Conservation (phyloP, 345 rosid genomes). For the Salix caprea region DNA sequence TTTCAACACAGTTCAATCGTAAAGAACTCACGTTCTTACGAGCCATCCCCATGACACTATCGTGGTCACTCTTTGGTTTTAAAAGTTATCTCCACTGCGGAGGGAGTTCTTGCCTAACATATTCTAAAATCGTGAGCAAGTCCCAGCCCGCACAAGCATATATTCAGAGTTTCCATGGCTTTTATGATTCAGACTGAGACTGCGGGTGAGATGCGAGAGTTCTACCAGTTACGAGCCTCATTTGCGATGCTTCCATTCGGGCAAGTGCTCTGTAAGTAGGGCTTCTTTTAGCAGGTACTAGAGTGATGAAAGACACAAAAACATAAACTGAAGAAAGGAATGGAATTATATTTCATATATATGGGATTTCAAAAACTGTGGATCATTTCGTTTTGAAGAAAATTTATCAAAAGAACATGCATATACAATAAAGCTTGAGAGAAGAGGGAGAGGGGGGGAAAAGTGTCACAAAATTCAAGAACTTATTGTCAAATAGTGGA, state of each 20-base stretch:
- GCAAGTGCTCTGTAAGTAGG: too few relatives aligned
- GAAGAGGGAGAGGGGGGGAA: too few relatives aligned
- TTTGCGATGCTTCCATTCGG: too few relatives aligned
- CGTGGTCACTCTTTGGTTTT: background rate
- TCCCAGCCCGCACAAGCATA: background rate
- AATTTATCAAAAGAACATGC: too few relatives aligned
- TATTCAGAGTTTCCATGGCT: background rate
- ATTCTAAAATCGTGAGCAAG: background rate
- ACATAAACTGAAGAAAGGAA: too few relatives aligned
- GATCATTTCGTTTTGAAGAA: background rate
- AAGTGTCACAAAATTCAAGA: background rate
- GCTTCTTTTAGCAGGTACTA: too few relatives aligned
- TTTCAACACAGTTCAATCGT: too few relatives aligned
- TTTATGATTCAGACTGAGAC: background rate
- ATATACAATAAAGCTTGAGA: too few relatives aligned
- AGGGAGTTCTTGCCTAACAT: background rate
- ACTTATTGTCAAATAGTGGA: background rate
- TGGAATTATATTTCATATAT: too few relatives aligned
- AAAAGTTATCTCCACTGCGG: background rate
- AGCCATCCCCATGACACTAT: background rate
- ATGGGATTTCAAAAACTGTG: too few relatives aligned
- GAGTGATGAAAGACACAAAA: too few relatives aligned
- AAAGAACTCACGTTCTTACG: too few relatives aligned
- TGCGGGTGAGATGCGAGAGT: background rate
- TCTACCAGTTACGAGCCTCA: background rate